Conservation (phyloP, 1,284 basidiomycete genomes). For the Xerocomus tenax region DNA sequence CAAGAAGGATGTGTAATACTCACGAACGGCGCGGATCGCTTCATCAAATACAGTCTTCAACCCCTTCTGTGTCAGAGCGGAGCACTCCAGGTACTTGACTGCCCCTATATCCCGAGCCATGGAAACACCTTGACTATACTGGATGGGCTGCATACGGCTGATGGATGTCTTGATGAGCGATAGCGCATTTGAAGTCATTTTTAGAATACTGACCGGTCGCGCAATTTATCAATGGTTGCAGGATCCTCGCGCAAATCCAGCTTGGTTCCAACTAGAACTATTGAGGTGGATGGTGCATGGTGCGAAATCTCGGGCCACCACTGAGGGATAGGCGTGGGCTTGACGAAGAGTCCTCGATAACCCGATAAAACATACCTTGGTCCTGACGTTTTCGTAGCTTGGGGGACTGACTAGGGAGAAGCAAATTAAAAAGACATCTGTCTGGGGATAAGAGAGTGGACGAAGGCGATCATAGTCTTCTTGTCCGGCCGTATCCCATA, state of each 20-base stretch:
- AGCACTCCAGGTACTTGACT: conserved; percentile 95
- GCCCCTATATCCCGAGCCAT: conserved; percentile 94
- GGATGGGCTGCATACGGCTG: conserved; percentile 90
- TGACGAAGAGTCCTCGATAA: conserved; percentile 4
- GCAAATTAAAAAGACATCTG: conserved; percentile 98
- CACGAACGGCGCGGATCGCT: conserved; percentile 84
- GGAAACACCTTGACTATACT: conserved; percentile 81
- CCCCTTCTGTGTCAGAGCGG: conserved; percentile 95
- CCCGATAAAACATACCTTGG: conserved; percentile 58
- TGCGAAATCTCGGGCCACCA: conserved; percentile 96
- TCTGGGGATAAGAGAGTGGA: conserved; percentile 97
- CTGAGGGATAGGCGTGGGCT: conserved; percentile 35
- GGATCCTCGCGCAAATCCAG: conserved; percentile 95
- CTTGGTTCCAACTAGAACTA: conserved; percentile 96
- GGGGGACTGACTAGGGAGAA: conserved; percentile 97
- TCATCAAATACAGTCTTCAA: conserved; percentile 96
- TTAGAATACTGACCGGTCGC: conserved; percentile 61
- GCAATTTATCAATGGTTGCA: conserved; percentile 81
- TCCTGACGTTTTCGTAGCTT: conserved; percentile 96
- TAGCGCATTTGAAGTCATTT: conserved; percentile 1
- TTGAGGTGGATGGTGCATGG: conserved; percentile 90
- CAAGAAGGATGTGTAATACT: conserved; percentile 35
- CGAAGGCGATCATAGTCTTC: conserved; percentile 98
- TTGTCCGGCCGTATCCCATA: conserved; percentile 99
- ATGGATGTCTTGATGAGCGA: conserved; percentile 11